Conservation (phyloP, 352 stramenopile genomes). For the Phytophthora ramorum region DNA sequence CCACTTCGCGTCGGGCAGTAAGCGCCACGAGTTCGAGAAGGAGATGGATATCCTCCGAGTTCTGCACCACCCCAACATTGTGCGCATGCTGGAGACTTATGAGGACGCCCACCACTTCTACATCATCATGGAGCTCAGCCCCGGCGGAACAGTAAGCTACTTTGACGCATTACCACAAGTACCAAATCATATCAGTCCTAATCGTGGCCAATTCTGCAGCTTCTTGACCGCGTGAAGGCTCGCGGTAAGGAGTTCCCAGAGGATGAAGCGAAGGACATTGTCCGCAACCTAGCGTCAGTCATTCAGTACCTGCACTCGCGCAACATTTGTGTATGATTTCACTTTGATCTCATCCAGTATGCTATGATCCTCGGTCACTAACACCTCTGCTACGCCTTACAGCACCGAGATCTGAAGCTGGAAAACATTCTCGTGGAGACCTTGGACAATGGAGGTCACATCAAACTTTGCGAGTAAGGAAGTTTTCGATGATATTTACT, state of each 20-base stretch:
- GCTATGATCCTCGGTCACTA: not conserved
- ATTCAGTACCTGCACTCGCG: slow-evolving; percentile 84
- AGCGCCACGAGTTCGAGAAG: slow-evolving; percentile 76
- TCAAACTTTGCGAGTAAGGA: slow-evolving; percentile 87
- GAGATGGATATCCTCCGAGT: slow-evolving; percentile 82
- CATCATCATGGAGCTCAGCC: slow-evolving; percentile 88
- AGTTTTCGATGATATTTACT: not conserved
- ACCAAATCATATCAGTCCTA: not conserved
- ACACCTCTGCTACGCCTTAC: not conserved
- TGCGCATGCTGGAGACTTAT: slow-evolving; percentile 83
- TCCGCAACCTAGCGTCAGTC: slow-evolving; percentile 73
- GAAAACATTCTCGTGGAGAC: slow-evolving; percentile 85
- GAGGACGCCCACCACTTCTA: slow-evolving; percentile 82
- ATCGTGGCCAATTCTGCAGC: slow-evolving; percentile 25
- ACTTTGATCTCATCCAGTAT: not conserved
- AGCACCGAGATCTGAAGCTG: slow-evolving; percentile 85
- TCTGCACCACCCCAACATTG: slow-evolving; percentile 83
- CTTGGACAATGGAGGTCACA: slow-evolving; percentile 51
- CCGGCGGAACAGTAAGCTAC: slow-evolving; percentile 59
- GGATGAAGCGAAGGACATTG: slow-evolving; percentile 59
- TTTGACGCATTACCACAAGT: not conserved
- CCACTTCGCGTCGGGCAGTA: slow-evolving; percentile 62
- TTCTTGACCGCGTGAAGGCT: slow-evolving; percentile 69
- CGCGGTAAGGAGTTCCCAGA: slow-evolving; percentile 57
- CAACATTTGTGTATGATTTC: slow-evolving; percentile 73